Evolutionary conservation across 345 rosid genomes (phyloP).

Genomic region (Diplotaxis tenuifolia): DNA sequence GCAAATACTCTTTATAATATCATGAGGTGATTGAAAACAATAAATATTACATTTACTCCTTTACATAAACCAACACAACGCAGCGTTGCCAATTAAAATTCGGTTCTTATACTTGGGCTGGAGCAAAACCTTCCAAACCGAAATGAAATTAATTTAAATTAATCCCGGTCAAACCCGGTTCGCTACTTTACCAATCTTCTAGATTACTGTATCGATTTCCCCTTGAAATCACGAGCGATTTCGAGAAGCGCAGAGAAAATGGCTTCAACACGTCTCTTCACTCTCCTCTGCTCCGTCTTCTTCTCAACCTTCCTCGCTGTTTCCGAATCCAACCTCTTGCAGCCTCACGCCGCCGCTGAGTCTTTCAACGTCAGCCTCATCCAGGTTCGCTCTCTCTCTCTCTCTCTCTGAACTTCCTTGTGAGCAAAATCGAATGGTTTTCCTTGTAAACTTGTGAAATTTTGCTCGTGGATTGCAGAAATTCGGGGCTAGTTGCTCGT

Average conservation of each 20-base stretch:
- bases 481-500: constrained; percentile 56
- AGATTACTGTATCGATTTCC: constrained; percentile 4
- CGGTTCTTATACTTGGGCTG: background rate
- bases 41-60: no score
- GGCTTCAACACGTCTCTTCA: constrained; percentile 8
- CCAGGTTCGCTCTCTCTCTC: constrained; percentile 42
- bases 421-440: constrained; percentile 35
- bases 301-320: constrained; percentile 19
- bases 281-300: constrained; percentile 33
- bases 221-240: background rate
- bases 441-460: constrained; percentile 1
- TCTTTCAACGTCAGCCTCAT: constrained; percentile 60
- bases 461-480: constrained; percentile 30
- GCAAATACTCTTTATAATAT: no score
- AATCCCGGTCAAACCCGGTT: constrained; percentile 19
- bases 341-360: constrained; percentile 48
- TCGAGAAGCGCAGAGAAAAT: constrained; percentile 23
- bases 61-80: no score
- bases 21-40: no score
- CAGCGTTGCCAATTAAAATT: no score
- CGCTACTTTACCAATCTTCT: background rate
- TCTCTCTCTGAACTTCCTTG: constrained; percentile 6
- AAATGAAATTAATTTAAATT: background rate
- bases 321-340: constrained; percentile 31
- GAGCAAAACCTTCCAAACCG: background rate